Percentiles rank a stretch among this genome's conserved stretches.
Conservation (phyloP, 2,329 filamentous ascomycete genomes). For the Colletotrichum orbiculare region DNA sequence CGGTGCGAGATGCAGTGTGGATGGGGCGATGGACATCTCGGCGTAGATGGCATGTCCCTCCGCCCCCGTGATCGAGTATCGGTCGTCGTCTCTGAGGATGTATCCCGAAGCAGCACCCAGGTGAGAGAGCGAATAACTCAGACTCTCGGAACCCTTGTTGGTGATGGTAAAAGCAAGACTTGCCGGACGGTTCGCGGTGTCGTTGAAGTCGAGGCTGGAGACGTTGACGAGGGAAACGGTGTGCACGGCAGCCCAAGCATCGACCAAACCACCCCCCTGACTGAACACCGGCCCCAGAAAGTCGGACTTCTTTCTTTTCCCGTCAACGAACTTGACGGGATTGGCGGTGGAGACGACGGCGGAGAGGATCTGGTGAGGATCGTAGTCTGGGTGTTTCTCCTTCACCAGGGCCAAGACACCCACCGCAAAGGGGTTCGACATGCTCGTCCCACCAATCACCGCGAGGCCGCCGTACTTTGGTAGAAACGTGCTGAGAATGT, state of each 20-base stretch:
- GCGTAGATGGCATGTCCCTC: not conserved
- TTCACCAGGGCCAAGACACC: constrained; percentile 33
- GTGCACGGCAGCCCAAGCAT: constrained; percentile 2
- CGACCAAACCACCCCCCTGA: not conserved
- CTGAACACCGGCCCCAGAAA: not conserved
- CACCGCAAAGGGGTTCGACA: constrained; percentile 36
- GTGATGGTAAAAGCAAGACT: not conserved
- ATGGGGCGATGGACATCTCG: not conserved
- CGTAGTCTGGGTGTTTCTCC: not conserved
- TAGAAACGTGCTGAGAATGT: constrained; percentile 37
- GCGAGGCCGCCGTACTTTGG: constrained; percentile 25
- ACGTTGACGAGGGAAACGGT: not conserved
- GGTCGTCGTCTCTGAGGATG: not conserved
- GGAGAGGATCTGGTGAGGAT: not conserved
- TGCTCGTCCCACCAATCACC: constrained; percentile 37
- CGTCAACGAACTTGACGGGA: not conserved
- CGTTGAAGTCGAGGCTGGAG: constrained; percentile 6
- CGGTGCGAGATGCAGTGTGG: not conserved
- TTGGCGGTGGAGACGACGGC: not conserved
- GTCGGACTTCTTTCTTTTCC: not conserved
- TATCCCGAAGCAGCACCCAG: not conserved
- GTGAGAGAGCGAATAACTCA: not conserved
- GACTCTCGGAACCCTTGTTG: not conserved
- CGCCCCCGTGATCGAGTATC: not conserved
- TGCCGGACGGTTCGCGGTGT: not conserved